Base-by-base conservation (phyloP, 768 basidiomycete species). In the Mycena metata region DNA sequence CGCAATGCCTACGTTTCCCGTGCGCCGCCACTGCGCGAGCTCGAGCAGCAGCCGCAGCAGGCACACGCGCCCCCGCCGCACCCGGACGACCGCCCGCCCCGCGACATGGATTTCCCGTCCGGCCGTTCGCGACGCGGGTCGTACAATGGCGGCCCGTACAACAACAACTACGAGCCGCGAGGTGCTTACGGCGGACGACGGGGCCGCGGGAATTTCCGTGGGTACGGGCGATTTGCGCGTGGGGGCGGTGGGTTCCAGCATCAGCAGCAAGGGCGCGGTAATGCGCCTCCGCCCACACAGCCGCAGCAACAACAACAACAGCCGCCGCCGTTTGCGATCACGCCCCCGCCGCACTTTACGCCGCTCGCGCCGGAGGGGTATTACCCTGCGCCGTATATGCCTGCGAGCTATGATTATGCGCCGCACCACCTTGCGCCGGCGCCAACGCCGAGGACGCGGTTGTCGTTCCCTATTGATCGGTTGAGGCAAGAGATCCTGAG, bases 401-500 rank as follows among this genome's bases (percentile, higher is more conserved):
- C 70, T 21, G 13, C 55, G 19, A 49, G 54, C 41, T 68, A 69
- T 45, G 64, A 71, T 13, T 71, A 71, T 30, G 10, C 35, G 45
- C 41, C 56, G 23, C 55, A 46, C 2, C 60, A 65, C 36, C 49
- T 58, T 12, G 63, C 70, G 13, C 70, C 66, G 10, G 56, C 46
- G n/a, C 70, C 70, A 30, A 69, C 41, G 36, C 51, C 55, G 9
- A 63, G 70, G 19, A 72, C 70, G 50, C 70, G 56, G 24, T 39
- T 72, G 43, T 69, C 70, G 54, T 72, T 72, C 64, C 70, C 70
- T 24, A 72, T 72, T 42, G 70, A 72, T 55, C 70, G 64, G 15
- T 60, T 72, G 5, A 54, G 70, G 39, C 59, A 68, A 39, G 70
- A 72, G 50, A 72, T 72, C 55, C 64, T 72, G 42, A 68, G 70